Conservation (phyloP, 495 filamentous ascomycete species). For the Aspergillus heteromorphus region DNA sequence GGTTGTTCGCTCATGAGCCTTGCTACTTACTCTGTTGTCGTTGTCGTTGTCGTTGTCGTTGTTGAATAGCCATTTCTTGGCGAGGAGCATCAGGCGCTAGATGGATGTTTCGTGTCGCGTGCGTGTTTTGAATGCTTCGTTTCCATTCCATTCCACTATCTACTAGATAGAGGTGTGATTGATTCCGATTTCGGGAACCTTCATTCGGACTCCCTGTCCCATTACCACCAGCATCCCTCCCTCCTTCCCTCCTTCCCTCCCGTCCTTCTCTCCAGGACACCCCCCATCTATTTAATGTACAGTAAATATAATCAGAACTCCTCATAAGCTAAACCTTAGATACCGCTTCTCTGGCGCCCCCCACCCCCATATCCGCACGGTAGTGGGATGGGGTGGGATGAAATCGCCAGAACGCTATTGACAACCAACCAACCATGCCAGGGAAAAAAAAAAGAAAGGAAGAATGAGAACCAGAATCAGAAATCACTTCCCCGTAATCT, state of each 20-base stretch:
- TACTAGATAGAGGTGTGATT: no score
- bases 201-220: background rate
- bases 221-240: background rate
- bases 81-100: slow-evolving; percentile 35
- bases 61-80: slow-evolving; percentile 35
- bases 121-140: slow-evolving; percentile 6
- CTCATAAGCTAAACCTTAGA: background rate
- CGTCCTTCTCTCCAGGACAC: background rate
- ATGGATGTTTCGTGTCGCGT: slow-evolving; percentile 19
- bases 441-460: background rate
- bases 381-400: background rate
- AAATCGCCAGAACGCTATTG: background rate
- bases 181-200: slow-evolving; percentile 7
- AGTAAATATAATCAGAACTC: slow-evolving; percentile 11
- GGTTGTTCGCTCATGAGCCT: slow-evolving; percentile 9
- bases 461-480: background rate
- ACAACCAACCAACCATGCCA: no score
- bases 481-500: slow-evolving; percentile 16
- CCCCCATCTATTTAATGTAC: slow-evolving; percentile 15
- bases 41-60: no score
- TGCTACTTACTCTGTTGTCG: slow-evolving; percentile 3
- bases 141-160: no score
- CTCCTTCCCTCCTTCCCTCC: background rate
- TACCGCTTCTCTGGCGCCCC: background rate
- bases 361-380: background rate